Percentiles rank a stretch among this genome's conserved stretches.
Conservation (phyloP, 1,284 basidiomycete genomes). For the Tausonia pullulans region DNA sequence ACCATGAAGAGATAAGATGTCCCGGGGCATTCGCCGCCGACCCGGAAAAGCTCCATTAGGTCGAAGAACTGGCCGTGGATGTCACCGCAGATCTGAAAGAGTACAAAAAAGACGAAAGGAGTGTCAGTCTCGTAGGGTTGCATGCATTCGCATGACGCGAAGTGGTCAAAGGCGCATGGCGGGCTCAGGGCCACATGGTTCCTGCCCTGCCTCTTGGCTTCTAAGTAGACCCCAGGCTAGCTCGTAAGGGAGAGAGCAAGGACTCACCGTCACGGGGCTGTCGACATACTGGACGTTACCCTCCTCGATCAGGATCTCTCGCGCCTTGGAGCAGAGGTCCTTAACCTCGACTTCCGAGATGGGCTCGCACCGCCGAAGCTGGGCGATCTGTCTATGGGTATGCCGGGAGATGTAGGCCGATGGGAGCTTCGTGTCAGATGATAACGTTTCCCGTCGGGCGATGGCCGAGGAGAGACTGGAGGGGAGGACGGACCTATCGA, state of each 20-base stretch:
- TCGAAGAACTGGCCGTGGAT: slow-evolving; percentile 99
- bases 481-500: slow-evolving; percentile 2
- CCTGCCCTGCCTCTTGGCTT: too few relatives aligned
- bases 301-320: slow-evolving; percentile 94
- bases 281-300: slow-evolving; percentile 95
- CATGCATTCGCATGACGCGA: too few relatives aligned
- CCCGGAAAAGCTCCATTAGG: slow-evolving; percentile 90
- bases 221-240: not conserved
- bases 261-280: slow-evolving; percentile 81
- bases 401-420: not conserved
- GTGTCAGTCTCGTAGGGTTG: too few relatives aligned
- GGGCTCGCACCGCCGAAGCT: slow-evolving; percentile 78
- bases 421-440: not conserved
- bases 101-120: not conserved
- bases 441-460: not conserved
- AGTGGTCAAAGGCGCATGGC: too few relatives aligned
- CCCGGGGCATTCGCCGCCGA: slow-evolving; percentile 88
- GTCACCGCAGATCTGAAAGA: slow-evolving; percentile 81
- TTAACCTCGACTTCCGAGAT: slow-evolving; percentile 90
- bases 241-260: slow-evolving; percentile 5
- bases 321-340: slow-evolving; percentile 82
- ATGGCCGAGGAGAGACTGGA: not conserved
- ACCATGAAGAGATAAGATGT: slow-evolving; percentile 99
- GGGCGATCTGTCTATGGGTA: slow-evolving; percentile 61
- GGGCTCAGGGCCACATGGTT: not conserved